A percentile compares a stretch with the other conserved stretches of the same genome.
Conservation (phyloP, 345 rosid genomes). For the Durio zibethinus region DNA sequence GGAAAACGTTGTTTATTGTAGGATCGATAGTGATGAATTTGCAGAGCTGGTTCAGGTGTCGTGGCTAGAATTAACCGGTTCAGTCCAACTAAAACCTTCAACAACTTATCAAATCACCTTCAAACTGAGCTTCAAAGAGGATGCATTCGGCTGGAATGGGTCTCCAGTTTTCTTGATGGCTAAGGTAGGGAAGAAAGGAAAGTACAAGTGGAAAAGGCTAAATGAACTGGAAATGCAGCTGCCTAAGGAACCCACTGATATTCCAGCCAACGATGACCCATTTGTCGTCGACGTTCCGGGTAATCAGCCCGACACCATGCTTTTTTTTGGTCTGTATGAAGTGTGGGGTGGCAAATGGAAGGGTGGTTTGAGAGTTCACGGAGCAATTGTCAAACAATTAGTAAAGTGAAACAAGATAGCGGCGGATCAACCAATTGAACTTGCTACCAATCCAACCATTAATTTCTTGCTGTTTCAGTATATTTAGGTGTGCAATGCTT, state of each 20-base stretch:
- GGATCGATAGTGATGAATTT: not conserved
- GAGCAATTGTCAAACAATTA: conserved; percentile 24
- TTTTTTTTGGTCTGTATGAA: conserved; percentile 68
- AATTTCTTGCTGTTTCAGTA: too few species aligned
- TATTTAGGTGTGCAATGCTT: too few species aligned
- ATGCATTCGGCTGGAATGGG: conserved; percentile 48
- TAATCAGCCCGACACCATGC: not conserved
- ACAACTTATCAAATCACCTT: conserved; percentile 36
- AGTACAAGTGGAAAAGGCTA: conserved; percentile 29
- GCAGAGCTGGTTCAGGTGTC: conserved; percentile 48
- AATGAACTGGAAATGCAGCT: conserved; percentile 16
- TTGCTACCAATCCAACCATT: too few species aligned
- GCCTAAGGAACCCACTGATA: not conserved
- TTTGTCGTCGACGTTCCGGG: conserved; percentile 14
- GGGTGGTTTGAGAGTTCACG: conserved; percentile 51
- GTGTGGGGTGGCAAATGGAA: conserved; percentile 69
- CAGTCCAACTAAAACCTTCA: not conserved
- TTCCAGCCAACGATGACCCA: not conserved
- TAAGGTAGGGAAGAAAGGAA: conserved; percentile 49
- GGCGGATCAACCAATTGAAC: too few species aligned
- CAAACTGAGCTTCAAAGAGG: conserved; percentile 29
- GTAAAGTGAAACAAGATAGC: too few species aligned
- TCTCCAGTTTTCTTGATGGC: conserved; percentile 54
- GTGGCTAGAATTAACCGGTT: conserved; percentile 61
- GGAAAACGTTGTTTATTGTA: not conserved